Evolutionary conservation across 2,329 filamentous ascomycete species (phyloP), one percentile per base, ranked within the genome.

Genomic region (Talaromyces sp.): DNA sequence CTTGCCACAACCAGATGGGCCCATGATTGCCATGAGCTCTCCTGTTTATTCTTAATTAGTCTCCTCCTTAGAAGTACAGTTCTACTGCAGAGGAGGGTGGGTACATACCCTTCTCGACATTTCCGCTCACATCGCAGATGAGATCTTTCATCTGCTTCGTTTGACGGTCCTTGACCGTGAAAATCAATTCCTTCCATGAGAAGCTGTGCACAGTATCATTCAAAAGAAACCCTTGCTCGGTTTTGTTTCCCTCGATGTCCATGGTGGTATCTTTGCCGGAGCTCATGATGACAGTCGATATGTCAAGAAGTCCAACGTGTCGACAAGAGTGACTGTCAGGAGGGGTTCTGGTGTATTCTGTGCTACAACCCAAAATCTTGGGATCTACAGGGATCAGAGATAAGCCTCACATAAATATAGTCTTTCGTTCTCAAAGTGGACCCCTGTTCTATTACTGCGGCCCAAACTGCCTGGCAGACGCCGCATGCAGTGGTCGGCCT

Each of bases 11-110:
- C 78, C 77, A n/a, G 77, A 84, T 8, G 89, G 89, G 22, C 91
- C 91, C 89, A 95, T 93, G 46, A 95, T 74, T 39, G 90, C 91
- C 60, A 90, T 81, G 41, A 92, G 77, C 66, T 91, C 86, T 31
- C 88, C 89, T 79, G 66, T 39, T 31, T 54, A 53, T 7, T 21
- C 19, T 37, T 40, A 17, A 13, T 33, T 19, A 48, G 45, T 33
- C 5, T 33, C 45, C 5, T 17, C 28, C 15, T 17, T 33, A 33
- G 2, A 8, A 33, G 17, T 13, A 17, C 17, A 11, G 19, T 10
- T 41, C 17, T 21, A 5, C 21, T 11, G 10, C 37, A 11, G 17
- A 39, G 3, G 8, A 5, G 21, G 19, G 17, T 21, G 4, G 6
- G 21, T n/a, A 62, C 64, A 2, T 54, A 83, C 84, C 85, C 33